Percentiles rank a stretch among this genome's conserved stretches.
Evolutionary conservation across 2,329 filamentous ascomycete genomes (phyloP).

Genomic region (Aspergillus pseudonomiae): DNA sequence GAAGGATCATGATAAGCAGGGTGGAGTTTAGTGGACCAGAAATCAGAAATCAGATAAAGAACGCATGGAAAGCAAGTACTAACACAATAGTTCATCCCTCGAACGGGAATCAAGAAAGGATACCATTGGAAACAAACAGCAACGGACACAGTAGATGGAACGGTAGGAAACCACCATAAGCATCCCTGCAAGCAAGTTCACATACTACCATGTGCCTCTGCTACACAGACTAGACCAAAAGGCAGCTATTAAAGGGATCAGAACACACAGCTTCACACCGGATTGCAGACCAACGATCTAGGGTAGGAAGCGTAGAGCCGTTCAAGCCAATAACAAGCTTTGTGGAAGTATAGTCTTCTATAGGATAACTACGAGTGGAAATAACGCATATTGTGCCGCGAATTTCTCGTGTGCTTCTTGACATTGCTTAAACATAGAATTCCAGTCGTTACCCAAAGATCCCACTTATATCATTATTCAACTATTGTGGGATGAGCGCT

Average conservation of each 20-base stretch:
- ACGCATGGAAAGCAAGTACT: not conserved
- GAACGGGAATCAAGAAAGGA: too few species aligned
- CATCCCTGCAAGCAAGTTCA: too few species aligned
- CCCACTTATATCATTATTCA: not conserved
- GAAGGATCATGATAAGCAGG: not conserved
- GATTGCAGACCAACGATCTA: too few species aligned
- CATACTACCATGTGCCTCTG: too few species aligned
- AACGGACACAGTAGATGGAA: too few species aligned
- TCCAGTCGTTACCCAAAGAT: not conserved
- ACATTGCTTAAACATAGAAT: not conserved
- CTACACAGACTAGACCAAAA: too few species aligned
- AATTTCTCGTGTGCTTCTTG: not conserved
- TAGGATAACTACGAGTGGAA: not conserved
- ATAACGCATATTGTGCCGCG: too few species aligned
- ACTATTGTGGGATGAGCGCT: not conserved
- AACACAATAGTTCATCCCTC: not conserved
- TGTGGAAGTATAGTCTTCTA: not conserved
- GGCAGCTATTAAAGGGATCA: too few species aligned
- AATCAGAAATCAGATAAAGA: not conserved
- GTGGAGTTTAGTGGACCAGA: too few species aligned
- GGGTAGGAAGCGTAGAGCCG: not conserved
- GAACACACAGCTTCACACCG: too few species aligned
- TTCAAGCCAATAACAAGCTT: not conserved
- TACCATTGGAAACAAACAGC: too few species aligned
- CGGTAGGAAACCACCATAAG: too few species aligned